Conservation (phyloP, 768 basidiomycete species). For the Trametes villosa region DNA sequence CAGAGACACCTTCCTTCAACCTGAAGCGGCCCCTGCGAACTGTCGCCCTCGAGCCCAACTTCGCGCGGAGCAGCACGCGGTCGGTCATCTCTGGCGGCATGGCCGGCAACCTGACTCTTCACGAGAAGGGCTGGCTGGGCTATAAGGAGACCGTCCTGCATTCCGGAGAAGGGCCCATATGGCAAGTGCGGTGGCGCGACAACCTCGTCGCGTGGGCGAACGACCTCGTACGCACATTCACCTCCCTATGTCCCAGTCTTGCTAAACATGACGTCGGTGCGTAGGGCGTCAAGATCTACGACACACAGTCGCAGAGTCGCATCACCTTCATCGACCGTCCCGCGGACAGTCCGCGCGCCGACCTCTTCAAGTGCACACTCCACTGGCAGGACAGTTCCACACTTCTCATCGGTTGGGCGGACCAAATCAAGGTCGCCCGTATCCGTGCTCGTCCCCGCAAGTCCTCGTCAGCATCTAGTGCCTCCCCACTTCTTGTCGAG, state of each 20-base stretch:
- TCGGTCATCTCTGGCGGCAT: constrained; percentile 91
- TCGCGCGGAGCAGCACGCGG: constrained; percentile 74
- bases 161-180: constrained; percentile 90
- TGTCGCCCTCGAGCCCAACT: constrained; percentile 89
- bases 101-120: constrained; percentile 82
- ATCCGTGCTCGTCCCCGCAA: constrained; percentile 65
- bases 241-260: background rate
- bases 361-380: constrained; percentile 91
- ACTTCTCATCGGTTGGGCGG: constrained; percentile 92
- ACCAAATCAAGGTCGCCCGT: constrained; percentile 88
- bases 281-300: constrained; percentile 94
- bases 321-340: constrained; percentile 88
- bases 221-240: constrained; percentile 63
- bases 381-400: constrained; percentile 93
- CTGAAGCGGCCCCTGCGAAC: constrained; percentile 91
- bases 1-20: constrained; percentile 85
- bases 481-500: constrained; percentile 74
- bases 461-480: constrained; percentile 47
- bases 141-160: constrained; percentile 88
- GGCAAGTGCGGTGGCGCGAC: constrained; percentile 87
- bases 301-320: constrained; percentile 73
- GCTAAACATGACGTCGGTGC: background rate
- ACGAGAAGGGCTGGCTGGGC: constrained; percentile 96
- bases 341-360: constrained; percentile 82
- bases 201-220: constrained; percentile 95